Conservation (phyloP, 2,329 filamentous ascomycete species). For the Microdochium paspali region DNA sequence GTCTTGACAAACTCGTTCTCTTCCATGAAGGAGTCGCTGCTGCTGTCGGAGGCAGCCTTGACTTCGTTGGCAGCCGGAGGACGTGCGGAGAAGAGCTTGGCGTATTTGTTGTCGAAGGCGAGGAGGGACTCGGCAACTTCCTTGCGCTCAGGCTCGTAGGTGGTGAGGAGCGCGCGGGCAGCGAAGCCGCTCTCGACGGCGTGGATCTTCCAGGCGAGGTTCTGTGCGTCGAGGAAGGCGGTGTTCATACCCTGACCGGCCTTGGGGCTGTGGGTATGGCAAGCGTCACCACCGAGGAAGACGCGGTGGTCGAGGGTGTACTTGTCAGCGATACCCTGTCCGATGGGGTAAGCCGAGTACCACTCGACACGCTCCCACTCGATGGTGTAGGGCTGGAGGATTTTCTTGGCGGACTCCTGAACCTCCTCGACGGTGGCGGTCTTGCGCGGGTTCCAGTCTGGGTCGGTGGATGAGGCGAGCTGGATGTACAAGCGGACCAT, state of each 20-base stretch:
- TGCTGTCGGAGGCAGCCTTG: constrained; percentile 46
- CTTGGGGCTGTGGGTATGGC: constrained; percentile 71
- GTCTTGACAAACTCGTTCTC: constrained; percentile 80
- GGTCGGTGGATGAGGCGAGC: constrained; percentile 49
- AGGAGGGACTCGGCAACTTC: constrained; percentile 76
- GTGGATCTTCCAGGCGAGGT: constrained; percentile 94
- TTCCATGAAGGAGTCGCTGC: constrained; percentile 22
- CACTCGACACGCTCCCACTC: constrained; percentile 60
- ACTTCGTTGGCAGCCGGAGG: constrained; percentile 67
- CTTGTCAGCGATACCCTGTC: constrained; percentile 60
- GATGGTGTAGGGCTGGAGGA: constrained; percentile 57
- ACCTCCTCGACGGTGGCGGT: constrained; percentile 56
- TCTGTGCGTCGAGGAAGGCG: constrained; percentile 72
- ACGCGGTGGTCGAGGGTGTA: constrained; percentile 61
- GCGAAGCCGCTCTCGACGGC: constrained; percentile 80
- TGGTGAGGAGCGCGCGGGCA: constrained; percentile 62
- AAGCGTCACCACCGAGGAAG: constrained; percentile 70
- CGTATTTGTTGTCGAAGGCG: constrained; percentile 81
- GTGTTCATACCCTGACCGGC: constrained; percentile 77
- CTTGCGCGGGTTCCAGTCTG: constrained; percentile 52
- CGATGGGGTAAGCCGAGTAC: constrained; percentile 71
- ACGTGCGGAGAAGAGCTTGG: constrained; percentile 77
- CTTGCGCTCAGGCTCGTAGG: constrained; percentile 82
- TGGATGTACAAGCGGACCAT: constrained; percentile 66
- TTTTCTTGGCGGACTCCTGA: constrained; percentile 54